Evolutionary conservation across 331 rosid species (phyloP), one percentile per base, ranked within the genome.

Genomic region (Prunus yedoensis): DNA sequence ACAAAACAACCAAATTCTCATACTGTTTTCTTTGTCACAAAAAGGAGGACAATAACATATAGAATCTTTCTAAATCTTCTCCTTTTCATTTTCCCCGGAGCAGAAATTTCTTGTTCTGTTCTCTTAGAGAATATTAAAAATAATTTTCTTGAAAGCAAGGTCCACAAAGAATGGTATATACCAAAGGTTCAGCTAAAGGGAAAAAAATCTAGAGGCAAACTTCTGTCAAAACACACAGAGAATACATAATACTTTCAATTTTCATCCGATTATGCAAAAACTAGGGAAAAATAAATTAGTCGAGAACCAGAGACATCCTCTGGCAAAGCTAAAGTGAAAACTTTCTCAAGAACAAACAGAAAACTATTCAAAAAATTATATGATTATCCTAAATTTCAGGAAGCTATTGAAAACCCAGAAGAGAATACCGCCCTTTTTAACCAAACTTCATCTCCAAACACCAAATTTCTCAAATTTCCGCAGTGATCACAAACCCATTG

Each of bases 391-490:
- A 58, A 25, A 43, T 59, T 47, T 30, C 20, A 25, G 45, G 5
- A 3, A 25, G 32, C 3, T 16, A 59, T 2, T 25, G 25, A 5
- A 73, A 28, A 30, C 47, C 50, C 70, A 49, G 60, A 74, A 18
- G 10, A 62, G 70, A 74, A 47, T 41, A 62, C 21, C 61, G n/a
- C 51, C n/a, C 28, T 13, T 74, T 8, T 74, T 45, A 1, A 61
- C 77, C 60, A 18, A n/a, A 49, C 2, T 18, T 60, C 69, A 73
- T 32, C 13, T 74, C 11, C 49, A 74, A 17, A 47, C 32, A 20
- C 70, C 49, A 47, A 27, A 74, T 17, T 64, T 62, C 50, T 5
- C 60, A 74, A 28, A 46, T 74, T 18, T 74, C 70, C 47, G 50
- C 70, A 62, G 47, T 20, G 23, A 20, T 47, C 70, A 62, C 14